A percentile compares a stretch with the other conserved stretches of the same genome.
Evolutionary conservation across 2,329 filamentous ascomycete genomes (phyloP).

Genomic region (Claviceps sp.): DNA sequence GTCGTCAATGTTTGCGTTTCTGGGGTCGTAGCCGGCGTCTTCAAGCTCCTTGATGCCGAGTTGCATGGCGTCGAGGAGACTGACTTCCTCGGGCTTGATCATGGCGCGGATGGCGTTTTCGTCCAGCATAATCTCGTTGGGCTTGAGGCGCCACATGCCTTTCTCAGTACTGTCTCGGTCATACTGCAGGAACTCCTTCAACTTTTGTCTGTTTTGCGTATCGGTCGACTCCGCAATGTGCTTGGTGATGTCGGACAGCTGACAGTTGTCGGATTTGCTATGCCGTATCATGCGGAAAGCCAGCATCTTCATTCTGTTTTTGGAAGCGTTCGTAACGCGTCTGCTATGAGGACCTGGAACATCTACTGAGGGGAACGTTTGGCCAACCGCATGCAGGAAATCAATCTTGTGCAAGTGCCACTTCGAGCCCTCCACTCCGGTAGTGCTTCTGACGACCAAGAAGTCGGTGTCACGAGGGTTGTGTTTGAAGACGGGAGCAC

Average conservation of each 20-base stretch:
- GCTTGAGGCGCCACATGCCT: slow-evolving; percentile 65
- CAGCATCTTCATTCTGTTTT: slow-evolving; percentile 93
- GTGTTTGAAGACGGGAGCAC: slow-evolving; percentile 87
- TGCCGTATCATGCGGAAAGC: slow-evolving; percentile 78
- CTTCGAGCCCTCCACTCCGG: slow-evolving; percentile 59
- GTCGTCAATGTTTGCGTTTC: slow-evolving; percentile 47
- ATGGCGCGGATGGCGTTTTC: slow-evolving; percentile 69
- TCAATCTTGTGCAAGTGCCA: slow-evolving; percentile 86
- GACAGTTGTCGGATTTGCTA: slow-evolving; percentile 53
- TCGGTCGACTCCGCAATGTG: slow-evolving; percentile 91
- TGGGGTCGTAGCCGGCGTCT: slow-evolving; percentile 73
- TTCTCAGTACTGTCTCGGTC: slow-evolving; percentile 62
- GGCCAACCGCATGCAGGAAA: slow-evolving; percentile 80
- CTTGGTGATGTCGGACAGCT: slow-evolving; percentile 73
- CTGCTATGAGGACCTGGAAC: slow-evolving; percentile 87
- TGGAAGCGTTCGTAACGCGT: slow-evolving; percentile 92
- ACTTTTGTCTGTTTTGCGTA: slow-evolving; percentile 88
- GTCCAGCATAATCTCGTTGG: slow-evolving; percentile 63
- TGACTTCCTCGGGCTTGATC: slow-evolving; percentile 93
- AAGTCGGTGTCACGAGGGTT: slow-evolving; percentile 69
- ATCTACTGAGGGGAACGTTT: slow-evolving; percentile 83
- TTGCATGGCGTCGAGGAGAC: slow-evolving; percentile 90
- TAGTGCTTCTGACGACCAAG: slow-evolving; percentile 69
- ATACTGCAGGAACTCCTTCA: slow-evolving; percentile 91
- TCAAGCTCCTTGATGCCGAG: slow-evolving; percentile 81